Conservation (phyloP, 495 filamentous ascomycete species). For the Penicillium macrosclerotiorum region DNA sequence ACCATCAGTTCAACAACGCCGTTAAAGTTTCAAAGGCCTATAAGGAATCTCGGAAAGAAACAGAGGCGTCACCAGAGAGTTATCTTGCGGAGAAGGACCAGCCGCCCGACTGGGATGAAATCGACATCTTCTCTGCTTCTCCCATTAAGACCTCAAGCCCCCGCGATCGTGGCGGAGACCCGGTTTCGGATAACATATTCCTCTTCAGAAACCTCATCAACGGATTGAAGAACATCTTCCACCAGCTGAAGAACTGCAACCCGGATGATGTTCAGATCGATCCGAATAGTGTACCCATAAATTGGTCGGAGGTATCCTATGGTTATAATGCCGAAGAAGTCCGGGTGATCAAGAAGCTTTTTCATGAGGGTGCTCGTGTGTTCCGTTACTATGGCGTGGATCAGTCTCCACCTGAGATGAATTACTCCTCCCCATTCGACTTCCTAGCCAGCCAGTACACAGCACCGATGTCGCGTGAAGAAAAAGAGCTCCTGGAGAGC, state of each 20-base stretch:
- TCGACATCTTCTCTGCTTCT: constrained; percentile 93
- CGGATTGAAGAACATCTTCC: constrained; percentile 94
- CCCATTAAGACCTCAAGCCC: constrained; percentile 95
- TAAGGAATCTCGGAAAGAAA: constrained; percentile 61
- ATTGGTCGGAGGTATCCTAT: constrained; percentile 94
- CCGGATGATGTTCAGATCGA: constrained; percentile 65
- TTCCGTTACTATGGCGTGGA: constrained; percentile 95
- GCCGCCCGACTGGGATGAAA: constrained; percentile 92
- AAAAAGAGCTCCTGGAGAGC: constrained; percentile 95
- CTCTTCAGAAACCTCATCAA: constrained; percentile 98
- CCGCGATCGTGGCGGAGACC: constrained; percentile 84
- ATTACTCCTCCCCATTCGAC: constrained; percentile 76
- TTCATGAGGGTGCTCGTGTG: constrained; percentile 91
- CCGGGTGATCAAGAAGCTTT: constrained; percentile 91
- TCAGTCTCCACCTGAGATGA: constrained; percentile 70
- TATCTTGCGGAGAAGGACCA: constrained; percentile 78
- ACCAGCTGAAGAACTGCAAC: constrained; percentile 90
- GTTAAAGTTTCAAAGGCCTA: constrained; percentile 84
- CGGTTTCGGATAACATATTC: constrained; percentile 97
- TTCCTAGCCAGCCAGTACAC: constrained; percentile 92
- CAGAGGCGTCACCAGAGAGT: constrained; percentile 60
- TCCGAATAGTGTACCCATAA: constrained; percentile 70
- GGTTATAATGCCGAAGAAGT: constrained; percentile 98
- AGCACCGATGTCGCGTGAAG: constrained; percentile 86
- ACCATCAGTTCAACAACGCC: constrained; percentile 88